phyloP scores from a whole-genome alignment of 768 basidiomycete species.

The Russula earlei region DNA sequence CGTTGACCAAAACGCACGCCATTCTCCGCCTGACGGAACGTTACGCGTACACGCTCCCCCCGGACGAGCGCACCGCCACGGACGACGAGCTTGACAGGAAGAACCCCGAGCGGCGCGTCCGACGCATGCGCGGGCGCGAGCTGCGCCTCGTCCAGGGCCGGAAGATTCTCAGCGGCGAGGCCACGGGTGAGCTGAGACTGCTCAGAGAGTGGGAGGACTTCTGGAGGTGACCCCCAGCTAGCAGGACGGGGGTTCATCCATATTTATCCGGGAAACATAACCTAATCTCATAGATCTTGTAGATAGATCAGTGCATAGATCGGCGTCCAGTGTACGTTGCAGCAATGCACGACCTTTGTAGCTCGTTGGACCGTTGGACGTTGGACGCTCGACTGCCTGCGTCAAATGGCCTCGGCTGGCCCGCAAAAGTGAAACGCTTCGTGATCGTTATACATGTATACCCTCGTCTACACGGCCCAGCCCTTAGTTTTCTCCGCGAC shows the following conservation, averaged over 20 bases:
- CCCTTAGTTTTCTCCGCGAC: conserved; percentile 41
- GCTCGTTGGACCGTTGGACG: not conserved
- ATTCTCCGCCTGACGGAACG: conserved; percentile 55
- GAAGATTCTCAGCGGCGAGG: conserved; percentile 39
- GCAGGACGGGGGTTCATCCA: not conserved
- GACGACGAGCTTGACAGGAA: conserved; percentile 69
- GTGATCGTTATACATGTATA: conserved; percentile 10
- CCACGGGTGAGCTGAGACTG: conserved; percentile 1
- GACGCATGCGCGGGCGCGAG: conserved; percentile 79
- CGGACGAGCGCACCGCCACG: conserved; percentile 47
- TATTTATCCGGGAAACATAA: too few species aligned
- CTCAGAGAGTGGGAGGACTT: conserved; percentile 8
- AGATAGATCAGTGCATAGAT: not conserved
- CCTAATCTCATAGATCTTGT: not conserved
- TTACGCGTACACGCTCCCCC: conserved; percentile 46
- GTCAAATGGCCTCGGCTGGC: not conserved
- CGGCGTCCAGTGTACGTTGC: not conserved
- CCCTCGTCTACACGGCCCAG: not conserved
- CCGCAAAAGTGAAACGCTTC: not conserved
- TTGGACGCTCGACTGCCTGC: not conserved
- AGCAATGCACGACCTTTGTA: not conserved
- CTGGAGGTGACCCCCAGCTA: not conserved
- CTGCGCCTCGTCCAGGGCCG: conserved; percentile 75
- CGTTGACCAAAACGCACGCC: conserved; percentile 68
- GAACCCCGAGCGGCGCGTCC: conserved; percentile 55